Evolutionary conservation across 2,329 filamentous ascomycete species (phyloP).

Genomic region (Chrysoporthe austroafricana): DNA sequence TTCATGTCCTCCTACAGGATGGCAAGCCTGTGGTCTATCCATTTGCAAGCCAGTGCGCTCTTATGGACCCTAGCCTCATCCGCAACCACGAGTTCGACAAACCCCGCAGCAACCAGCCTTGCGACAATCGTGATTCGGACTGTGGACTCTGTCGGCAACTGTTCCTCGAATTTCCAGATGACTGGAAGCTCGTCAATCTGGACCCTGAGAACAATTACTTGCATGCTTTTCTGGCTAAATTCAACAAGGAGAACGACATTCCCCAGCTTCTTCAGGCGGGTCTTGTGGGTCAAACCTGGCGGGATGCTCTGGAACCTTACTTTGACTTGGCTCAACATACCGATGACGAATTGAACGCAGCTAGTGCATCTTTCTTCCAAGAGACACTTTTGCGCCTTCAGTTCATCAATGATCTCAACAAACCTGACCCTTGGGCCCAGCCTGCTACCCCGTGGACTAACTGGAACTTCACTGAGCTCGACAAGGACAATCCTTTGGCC

Average conservation of each 20-base stretch:
- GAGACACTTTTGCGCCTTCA: not conserved
- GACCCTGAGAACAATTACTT: not conserved
- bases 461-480: not conserved
- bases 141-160: not conserved
- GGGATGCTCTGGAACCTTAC: not conserved
- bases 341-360: not conserved
- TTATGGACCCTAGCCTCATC: not conserved
- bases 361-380: not conserved
- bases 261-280: not conserved
- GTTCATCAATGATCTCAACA: not conserved
- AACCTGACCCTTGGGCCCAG: not conserved
- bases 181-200: not conserved
- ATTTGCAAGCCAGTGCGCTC: not conserved
- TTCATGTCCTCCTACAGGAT: not conserved
- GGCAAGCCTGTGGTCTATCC: constrained; percentile 1
- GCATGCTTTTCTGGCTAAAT: not conserved
- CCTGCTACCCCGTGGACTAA: not conserved
- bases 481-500: not conserved
- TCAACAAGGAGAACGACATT: constrained; percentile 1
- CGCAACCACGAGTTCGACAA: not conserved
- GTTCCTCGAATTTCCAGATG: not conserved
- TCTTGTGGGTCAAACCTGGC: not conserved
- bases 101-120: not conserved
- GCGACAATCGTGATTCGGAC: not conserved
- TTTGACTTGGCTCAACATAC: not conserved